Percentiles rank a stretch among this genome's conserved stretches.
phyloP scores from a whole-genome alignment of 2,329 filamentous ascomycete genomes.

The Raffaelea arxii region DNA sequence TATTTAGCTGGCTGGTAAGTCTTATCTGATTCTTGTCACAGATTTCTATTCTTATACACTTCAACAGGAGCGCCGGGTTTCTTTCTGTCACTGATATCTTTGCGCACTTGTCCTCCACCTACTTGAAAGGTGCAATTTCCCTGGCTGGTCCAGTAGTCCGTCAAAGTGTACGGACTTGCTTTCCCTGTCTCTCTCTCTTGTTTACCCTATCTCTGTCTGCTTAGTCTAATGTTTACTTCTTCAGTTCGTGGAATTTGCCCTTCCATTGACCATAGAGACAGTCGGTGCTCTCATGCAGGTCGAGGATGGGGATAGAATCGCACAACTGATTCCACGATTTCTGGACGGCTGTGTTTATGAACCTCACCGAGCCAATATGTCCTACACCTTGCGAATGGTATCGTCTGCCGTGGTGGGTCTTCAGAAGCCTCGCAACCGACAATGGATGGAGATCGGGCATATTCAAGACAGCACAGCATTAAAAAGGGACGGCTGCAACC shows the following conservation, averaged over 20 bases:
- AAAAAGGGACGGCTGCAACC: not conserved
- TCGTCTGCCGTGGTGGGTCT: slow-evolving; percentile 1
- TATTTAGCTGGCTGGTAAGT: slow-evolving; percentile 6
- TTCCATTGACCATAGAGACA: no score
- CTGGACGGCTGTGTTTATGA: slow-evolving; percentile 4
- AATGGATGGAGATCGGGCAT: not conserved
- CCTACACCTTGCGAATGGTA: slow-evolving; percentile 3
- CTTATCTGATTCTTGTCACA: not conserved
- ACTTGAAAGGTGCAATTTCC: slow-evolving; percentile 4
- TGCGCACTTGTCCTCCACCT: not conserved
- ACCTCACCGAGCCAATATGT: slow-evolving; percentile 4
- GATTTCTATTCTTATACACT: not conserved
- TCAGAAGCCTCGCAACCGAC: not conserved
- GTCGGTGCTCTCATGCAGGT: no score
- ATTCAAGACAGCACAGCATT: slow-evolving; percentile 3
- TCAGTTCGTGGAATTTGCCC: no score
- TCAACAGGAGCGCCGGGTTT: slow-evolving; percentile 6
- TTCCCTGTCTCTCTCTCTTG: no score
- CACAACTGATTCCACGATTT: not conserved
- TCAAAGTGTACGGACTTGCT: not conserved
- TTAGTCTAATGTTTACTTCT: no score
- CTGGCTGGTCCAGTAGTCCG: slow-evolving; percentile 3
- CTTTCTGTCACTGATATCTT: slow-evolving; percentile 4
- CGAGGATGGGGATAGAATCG: no score
- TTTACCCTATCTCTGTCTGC: no score